A percentile compares a stretch with the other conserved stretches of the same genome.
These are phyloP conservation scores for Trichopus zeylanicus DNA, from an alignment of 116 monocot species.

Conservation along the genomic window DNA sequence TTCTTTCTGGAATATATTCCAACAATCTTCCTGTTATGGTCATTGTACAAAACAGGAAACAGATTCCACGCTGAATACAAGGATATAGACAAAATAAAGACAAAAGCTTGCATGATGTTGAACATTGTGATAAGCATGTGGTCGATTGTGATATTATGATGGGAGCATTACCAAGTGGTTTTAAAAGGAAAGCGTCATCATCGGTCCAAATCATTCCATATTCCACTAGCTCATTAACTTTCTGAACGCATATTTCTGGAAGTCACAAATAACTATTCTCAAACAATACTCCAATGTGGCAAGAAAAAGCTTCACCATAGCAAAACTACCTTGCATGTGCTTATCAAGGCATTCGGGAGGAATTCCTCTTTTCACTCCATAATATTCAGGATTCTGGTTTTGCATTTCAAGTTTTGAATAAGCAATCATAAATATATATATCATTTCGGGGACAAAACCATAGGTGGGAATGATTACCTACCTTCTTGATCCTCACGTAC, in stretches of 20 bases:
- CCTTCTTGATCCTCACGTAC: constrained; percentile 96
- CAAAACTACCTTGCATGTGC: constrained; percentile 69
- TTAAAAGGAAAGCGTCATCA: constrained; percentile 88
- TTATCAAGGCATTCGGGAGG: constrained; percentile 61
- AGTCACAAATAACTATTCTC: constrained; percentile 3
- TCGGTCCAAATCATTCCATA: constrained; percentile 93
- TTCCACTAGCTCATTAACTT: constrained; percentile 72
- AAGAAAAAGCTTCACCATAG: neutral
- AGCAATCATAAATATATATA: neutral
- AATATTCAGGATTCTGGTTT: constrained; percentile 90
- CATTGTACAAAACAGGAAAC: no score
- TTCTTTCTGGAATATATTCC: no score
- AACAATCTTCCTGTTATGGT: no score
- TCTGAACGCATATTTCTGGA: constrained; percentile 88
- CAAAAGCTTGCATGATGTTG: neutral
- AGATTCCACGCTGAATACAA: no score
- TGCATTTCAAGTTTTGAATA: constrained; percentile 5
- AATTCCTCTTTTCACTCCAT: constrained; percentile 75
- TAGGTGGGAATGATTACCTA: constrained; percentile 4
- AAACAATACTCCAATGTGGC: neutral
- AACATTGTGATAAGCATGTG: neutral
- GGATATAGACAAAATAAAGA: no score
- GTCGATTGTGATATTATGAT: neutral
- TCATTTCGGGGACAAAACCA: constrained; percentile 6
- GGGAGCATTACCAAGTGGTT: constrained; percentile 62